Evolutionary conservation across 2,329 filamentous ascomycete species (phyloP), one percentile per base, ranked within the genome.

Genomic region (Escovopsis sp.): DNA sequence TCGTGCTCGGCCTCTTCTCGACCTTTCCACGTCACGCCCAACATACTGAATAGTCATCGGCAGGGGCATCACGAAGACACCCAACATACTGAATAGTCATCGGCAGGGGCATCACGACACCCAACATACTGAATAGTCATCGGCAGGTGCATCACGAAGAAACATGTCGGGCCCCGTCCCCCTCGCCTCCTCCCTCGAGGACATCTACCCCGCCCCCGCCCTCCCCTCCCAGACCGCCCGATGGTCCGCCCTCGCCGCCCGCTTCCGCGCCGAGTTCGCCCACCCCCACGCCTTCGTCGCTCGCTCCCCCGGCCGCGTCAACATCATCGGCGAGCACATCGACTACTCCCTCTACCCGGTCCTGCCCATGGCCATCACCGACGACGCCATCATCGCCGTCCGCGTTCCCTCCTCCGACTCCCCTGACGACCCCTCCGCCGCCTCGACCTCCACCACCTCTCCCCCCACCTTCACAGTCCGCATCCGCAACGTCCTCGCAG

Each of bases 251-350:
- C 68, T 96, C 30, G 62, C 88, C 29, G 61, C 70, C 35, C 68
- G 69, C 45, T 96, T 96, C 60, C 64, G 76, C 45, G 59, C 69
- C 39, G 63, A 61, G 29, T 93, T 88, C 58, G 77, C 75, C 46
- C 68, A 73, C 35, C 62, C 68, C 13, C 76, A 87, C 27, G 70
- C 81, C 39, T 94, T 94, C 50, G 75, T 96, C 15, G 74, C 88
- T 9, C 78, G 90, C 43, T 94, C 87, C 37, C 90, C 90, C 1
- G 90, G 90, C 40, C 75, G 90, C 45, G 90, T 98, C 45, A 96
- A 96, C 63, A 90, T 98, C 52, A 94, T 98, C 54, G 90, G 90
- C 57, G 90, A 98, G 68, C 90, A 98, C 63, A 94, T 98, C 51
- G 90, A 98, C 64, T 98, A 98, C 63, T 94, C 85, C 12, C 73